Percentiles rank a stretch among this genome's conserved stretches.
phyloP scores from a whole-genome alignment of 352 stramenopile genomes.

The Phytopythium cucurbitacearum region DNA sequence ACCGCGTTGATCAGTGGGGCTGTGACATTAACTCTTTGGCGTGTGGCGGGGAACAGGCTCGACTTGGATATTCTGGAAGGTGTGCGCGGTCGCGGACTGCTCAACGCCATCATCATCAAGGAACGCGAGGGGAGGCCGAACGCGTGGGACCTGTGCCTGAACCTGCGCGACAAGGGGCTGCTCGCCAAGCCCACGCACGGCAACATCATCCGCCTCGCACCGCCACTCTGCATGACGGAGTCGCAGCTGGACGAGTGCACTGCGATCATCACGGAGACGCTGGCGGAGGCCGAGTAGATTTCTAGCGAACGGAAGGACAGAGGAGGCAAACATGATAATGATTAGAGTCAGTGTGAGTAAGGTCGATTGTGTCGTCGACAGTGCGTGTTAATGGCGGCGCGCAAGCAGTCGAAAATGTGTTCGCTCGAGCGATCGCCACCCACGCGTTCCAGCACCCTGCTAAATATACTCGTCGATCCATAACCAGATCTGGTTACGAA shows the following conservation, averaged over 20 bases:
- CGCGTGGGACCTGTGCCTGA: conserved; percentile 96
- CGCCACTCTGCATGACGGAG: conserved; percentile 94
- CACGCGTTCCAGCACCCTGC: no score
- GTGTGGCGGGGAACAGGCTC: conserved; percentile 23
- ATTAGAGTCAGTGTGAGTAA: no score
- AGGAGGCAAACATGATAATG: no score
- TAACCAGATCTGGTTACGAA: no score
- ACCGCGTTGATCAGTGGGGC: not conserved
- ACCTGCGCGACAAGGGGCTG: conserved; percentile 93
- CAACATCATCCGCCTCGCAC: conserved; percentile 97
- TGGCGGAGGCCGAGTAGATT: conserved; percentile 44
- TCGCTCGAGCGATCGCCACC: not conserved
- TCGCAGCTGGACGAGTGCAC: conserved; percentile 92
- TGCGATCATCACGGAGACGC: conserved; percentile 72
- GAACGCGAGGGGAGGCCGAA: conserved; percentile 80
- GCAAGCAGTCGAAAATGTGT: conserved; percentile 1
- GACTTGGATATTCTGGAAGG: conserved; percentile 59
- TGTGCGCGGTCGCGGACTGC: conserved; percentile 94
- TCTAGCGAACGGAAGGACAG: no score
- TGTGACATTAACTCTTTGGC: conserved; percentile 3
- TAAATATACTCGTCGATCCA: no score
- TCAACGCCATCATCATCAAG: conserved; percentile 98
- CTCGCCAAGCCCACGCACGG: conserved; percentile 99
- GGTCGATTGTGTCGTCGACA: no score
- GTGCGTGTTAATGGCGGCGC: no score